Conservation (phyloP, 106 monocot genomes). For the Gastrodia elata region DNA sequence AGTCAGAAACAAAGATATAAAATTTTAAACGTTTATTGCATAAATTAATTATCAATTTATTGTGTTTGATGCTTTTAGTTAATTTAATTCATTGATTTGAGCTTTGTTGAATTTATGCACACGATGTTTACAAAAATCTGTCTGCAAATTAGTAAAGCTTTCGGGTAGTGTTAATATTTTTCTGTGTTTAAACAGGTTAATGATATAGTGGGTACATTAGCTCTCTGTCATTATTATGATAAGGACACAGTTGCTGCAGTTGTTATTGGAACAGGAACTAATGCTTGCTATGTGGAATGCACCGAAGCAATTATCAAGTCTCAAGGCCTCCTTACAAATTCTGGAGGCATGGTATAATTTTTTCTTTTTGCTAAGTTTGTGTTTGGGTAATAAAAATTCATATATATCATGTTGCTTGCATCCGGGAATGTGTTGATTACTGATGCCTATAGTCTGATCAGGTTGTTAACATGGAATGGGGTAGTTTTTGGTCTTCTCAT, state of each 20-base stretch:
- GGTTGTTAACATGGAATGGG: constrained; percentile 99
- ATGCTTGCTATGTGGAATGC: constrained; percentile 68
- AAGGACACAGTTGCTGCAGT: constrained; percentile 70
- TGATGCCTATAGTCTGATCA: constrained; percentile 17
- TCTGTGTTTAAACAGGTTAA: constrained; percentile 25
- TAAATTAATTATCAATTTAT: neutral
- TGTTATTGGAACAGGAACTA: constrained; percentile 64
- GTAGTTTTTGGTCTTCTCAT: constrained; percentile 97
- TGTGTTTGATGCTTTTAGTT: neutral
- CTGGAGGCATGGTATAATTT: constrained; percentile 21
- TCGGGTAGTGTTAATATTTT: neutral
- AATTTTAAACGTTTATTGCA: neutral
- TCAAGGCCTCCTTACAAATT: constrained; percentile 21
- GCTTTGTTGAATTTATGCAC: neutral
- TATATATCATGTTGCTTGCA: neutral
- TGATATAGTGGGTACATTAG: constrained; percentile 68
- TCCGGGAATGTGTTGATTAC: neutral
- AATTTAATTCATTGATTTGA: neutral
- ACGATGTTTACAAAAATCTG: neutral
- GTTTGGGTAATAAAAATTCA: neutral
- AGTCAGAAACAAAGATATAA: neutral
- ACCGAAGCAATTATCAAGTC: constrained; percentile 57
- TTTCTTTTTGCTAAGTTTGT: neutral
- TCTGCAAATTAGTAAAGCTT: neutral
- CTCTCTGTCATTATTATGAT: constrained; percentile 64